phyloP scores from a whole-genome alignment of 176 grass and related monocot species.

The Oryza australiensis region DNA sequence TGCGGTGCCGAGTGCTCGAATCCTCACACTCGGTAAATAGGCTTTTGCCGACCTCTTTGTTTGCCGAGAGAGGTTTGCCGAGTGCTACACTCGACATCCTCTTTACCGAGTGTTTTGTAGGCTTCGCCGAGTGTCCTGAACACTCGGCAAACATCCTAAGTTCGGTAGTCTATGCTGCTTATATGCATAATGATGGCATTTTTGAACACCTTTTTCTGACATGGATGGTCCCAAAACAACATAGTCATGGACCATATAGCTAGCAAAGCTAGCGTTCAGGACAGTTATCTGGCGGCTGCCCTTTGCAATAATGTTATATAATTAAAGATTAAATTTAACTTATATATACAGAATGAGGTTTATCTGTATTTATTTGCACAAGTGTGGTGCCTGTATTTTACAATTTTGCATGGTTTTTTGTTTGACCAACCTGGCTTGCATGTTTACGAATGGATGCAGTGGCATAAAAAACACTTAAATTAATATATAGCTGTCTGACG shows the following conservation, averaged over 20 bases:
- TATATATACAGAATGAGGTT: background rate
- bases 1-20: no score
- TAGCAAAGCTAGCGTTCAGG: background rate
- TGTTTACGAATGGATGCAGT: background rate
- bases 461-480: no score
- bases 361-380: background rate
- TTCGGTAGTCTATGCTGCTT: no score
- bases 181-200: background rate
- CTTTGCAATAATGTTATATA: background rate
- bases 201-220: background rate
- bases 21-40: no score
- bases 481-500: no score
- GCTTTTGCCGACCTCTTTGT: no score
- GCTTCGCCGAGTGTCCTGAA: no score
- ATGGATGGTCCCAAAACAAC: slow-evolving; percentile 3
- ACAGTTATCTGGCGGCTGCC: background rate
- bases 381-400: background rate
- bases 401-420: background rate
- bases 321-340: background rate
- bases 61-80: no score
- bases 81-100: no score
- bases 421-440: background rate
- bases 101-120: no score
- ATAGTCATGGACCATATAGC: background rate
- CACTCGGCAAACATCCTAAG: no score